Base-by-base conservation (phyloP, 345 rosid species). In the Corchorus olitorius region DNA sequence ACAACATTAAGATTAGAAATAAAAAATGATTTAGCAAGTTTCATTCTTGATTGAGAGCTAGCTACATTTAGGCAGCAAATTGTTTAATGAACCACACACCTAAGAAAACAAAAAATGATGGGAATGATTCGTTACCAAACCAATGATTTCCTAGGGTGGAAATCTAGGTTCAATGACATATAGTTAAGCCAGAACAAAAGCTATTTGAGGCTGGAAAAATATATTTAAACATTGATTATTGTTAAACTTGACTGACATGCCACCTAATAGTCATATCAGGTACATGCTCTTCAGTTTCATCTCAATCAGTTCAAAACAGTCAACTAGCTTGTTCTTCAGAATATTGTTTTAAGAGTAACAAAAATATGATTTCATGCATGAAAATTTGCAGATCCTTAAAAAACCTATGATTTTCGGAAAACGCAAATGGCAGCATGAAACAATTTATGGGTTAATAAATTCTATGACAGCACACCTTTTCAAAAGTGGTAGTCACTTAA, bases 401-500 rank as follows among this genome's bases (percentile, higher is more conserved):
- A 35, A 54, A 39, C 6, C 48, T 27, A 39, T n/a, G 46, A 55
- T 48, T 41, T 55, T 19, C 2, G 10, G 16, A 56, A 12, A 50
- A 33, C 4, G 3, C 15, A 50, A 33, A 33, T 15, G 43, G 16
- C 39, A 39, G 14, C 39, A 56, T 33, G 54, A 27, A 27, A 63
- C 45, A 68, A 69, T 67, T 56, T 3, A 80, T 64, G 6, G 75
- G 49, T 56, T 19, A 49, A 37, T 8, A 58, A 19, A 54, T 17
- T 35, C 48, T 39, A 56, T 2, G 39, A 43, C 69, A 15, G 43
- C 74, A 15, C 35, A 92, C 97, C 97, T 90, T 20, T 13, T 22
- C 20, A 53, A 46, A 13, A 22, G 55, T 67, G 55, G 39, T 37
- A 46, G n/a, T 67, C 67, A 22, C 10, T 53, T 0, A 6, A 46